Evolutionary conservation across 768 basidiomycete genomes (phyloP), one percentile per base, ranked within the genome.

Genomic region (Cystofilobasidium macerans): DNA sequence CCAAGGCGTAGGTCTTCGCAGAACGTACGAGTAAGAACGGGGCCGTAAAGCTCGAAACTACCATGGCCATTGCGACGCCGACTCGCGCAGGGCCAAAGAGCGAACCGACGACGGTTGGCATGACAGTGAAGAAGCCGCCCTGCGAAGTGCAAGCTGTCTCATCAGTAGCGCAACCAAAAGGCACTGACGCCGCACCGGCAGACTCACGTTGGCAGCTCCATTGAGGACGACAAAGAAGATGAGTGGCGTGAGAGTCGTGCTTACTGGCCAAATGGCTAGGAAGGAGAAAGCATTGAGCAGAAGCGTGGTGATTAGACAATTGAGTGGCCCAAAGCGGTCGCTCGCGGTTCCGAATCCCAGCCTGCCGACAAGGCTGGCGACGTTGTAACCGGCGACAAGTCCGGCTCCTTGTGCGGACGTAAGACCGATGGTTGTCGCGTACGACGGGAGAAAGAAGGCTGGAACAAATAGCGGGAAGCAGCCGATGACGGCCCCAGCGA

Each of bases 111-210:
- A 38, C 36, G 28, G 54, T 57, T 5, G 54, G 54, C 4, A 57
- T 57, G 18, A 57, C 32, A 4, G 32, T 57, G 36, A 57, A 57
- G 54, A 57, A 57, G 16, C 54, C 54, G n/a, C 54, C 54, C 32
- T 57, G 36, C n/a, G 22, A 32, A 57, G 24, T 7, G 22, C 3
- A 5, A 57, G 36, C 6, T 6, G 9, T 6, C 28, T 30, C 24
- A n/a, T 33, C 30, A 32, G 54, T 30, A 32, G 9, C 8, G 28
- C 28, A 24, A 57, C 26, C 5, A 3, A 16, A 3, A 32, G 54
- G 7, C n/a, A n/a, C n/a, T n/a, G n/a, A n/a, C n/a, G n/a, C n/a
- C n/a, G n/a, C n/a, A n/a, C n/a, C n/a, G n/a, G n/a, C n/a, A 16
- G 6, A 32, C 30, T 6, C n/a, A 33, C 36, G 18, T 57, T 57